Conservation (phyloP, 2,329 filamentous ascomycete genomes). For the Trichoderma asperellum region DNA sequence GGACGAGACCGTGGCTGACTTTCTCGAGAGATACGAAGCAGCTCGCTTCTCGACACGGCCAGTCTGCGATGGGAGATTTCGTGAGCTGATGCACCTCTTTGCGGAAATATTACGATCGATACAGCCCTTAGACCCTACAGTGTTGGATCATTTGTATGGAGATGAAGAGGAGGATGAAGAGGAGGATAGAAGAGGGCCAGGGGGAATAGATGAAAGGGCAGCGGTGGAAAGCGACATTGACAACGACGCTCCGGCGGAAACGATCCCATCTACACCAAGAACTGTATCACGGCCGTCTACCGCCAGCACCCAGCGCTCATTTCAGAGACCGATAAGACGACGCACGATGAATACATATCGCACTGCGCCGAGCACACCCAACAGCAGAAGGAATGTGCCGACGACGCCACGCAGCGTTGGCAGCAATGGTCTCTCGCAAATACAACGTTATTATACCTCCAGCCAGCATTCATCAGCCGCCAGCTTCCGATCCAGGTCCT, state of each 20-base stretch:
- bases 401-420: constrained; percentile 43
- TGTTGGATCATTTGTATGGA: constrained; percentile 47
- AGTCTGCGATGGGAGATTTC: constrained; percentile 72
- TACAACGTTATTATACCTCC: constrained; percentile 46
- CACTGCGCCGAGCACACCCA: constrained; percentile 59
- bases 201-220: background rate
- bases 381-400: constrained; percentile 46
- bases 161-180: constrained; percentile 36
- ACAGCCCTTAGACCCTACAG: constrained; percentile 61
- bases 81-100: constrained; percentile 80
- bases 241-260: constrained; percentile 50
- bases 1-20: constrained; percentile 56
- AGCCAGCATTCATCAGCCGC: constrained; percentile 47
- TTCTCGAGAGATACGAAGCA: constrained; percentile 77
- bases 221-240: constrained; percentile 50
- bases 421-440: constrained; percentile 49
- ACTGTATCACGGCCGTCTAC: constrained; percentile 39
- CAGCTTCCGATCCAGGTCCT: constrained; percentile 46
- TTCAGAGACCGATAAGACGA: constrained; percentile 46
- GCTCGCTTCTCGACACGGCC: constrained; percentile 78
- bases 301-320: constrained; percentile 41
- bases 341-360: constrained; percentile 48
- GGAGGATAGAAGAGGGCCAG: constrained; percentile 30
- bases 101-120: constrained; percentile 79
- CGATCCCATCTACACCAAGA: constrained; percentile 47